Conservation (phyloP, 2,329 filamentous ascomycete genomes). For the Leptographium flavum region DNA sequence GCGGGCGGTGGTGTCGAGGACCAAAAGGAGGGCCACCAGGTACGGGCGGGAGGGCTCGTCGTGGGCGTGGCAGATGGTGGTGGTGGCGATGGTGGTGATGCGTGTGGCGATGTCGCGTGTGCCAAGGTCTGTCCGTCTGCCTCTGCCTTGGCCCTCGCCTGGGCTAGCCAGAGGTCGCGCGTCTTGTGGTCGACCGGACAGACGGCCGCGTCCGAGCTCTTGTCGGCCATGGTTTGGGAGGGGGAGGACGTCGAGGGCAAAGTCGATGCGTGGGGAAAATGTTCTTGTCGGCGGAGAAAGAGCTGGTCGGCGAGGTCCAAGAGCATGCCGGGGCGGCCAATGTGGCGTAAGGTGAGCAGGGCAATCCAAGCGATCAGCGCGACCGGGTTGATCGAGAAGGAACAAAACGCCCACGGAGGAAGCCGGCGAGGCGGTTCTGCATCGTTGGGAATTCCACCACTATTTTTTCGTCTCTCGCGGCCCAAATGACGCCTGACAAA, state of each 20-base stretch:
- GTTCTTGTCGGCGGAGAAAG: background rate
- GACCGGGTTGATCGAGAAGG: background rate
- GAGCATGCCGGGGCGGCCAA: background rate
- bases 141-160: conserved; percentile 42
- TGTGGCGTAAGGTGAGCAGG: too few species aligned
- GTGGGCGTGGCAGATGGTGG: too few species aligned
- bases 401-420: background rate
- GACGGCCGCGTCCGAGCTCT: conserved; percentile 8
- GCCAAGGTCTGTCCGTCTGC: conserved; percentile 13
- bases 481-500: background rate
- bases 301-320: background rate
- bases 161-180: conserved; percentile 71
- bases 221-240: background rate
- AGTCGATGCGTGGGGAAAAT: too few species aligned
- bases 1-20: conserved; percentile 20
- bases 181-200: conserved; percentile 90
- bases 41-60: too few species aligned
- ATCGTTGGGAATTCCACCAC: too few species aligned
- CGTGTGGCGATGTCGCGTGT: background rate
- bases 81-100: conserved; percentile 3
- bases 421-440: too few species aligned
- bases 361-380: too few species aligned
- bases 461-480: too few species aligned
- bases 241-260: too few species aligned
- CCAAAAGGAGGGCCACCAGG: conserved; percentile 1